Evolutionary conservation across 805 yeast species (phyloP).

Genomic region (Candida pseudofarinosa): DNA sequence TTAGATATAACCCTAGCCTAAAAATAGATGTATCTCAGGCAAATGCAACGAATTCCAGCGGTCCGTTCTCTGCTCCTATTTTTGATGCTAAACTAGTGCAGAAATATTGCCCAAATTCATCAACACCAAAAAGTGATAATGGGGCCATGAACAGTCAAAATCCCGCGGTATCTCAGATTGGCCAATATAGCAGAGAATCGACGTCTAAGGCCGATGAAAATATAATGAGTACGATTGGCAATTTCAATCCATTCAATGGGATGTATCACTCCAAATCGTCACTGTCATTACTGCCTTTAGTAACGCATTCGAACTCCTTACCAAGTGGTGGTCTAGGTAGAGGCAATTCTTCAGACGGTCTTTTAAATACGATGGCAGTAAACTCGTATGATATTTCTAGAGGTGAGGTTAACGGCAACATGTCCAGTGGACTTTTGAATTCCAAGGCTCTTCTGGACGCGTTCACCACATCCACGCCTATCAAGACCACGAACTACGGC

Average conservation of each 20-base stretch:
- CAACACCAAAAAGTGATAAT: not conserved
- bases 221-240: not conserved
- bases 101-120: slow-evolving; percentile 9
- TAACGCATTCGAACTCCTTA: not conserved
- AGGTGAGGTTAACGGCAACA: not conserved
- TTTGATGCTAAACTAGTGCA: slow-evolving; percentile 26
- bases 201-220: no score
- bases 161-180: not conserved
- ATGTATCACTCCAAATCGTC: not conserved
- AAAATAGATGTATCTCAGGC: slow-evolving; percentile 16
- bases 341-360: not conserved
- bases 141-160: not conserved
- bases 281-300: not conserved
- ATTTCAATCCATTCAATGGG: not conserved
- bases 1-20: slow-evolving; percentile 11
- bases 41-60: slow-evolving; percentile 9
- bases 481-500: not conserved
- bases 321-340: not conserved
- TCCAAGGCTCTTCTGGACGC: not conserved
- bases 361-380: not conserved
- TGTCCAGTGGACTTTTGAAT: not conserved
- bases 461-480: not conserved
- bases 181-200: not conserved
- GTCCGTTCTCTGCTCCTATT: slow-evolving; percentile 35
- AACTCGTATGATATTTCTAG: not conserved